Base-by-base conservation (phyloP, 495 filamentous ascomycete genomes). In the Xylaria venustula region DNA sequence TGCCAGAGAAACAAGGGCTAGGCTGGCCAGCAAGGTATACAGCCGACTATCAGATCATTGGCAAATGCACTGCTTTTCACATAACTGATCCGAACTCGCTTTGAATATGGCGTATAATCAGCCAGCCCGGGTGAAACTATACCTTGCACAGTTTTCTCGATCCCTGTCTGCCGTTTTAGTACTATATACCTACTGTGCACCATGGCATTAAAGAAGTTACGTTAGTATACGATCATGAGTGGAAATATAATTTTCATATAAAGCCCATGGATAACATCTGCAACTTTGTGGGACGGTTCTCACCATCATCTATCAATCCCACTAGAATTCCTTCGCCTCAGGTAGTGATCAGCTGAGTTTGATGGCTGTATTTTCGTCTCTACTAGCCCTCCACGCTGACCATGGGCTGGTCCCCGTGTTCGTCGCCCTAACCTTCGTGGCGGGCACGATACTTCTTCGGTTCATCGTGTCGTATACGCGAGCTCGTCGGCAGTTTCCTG, bases 401-500 rank as follows among this genome's bases (percentile, higher is more conserved):
- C 30, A 41, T 58, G 55, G 55, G 36, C 36, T 42, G 15, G 55
- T 45, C 19, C 45, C 28, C 0, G 45, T 41, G 23, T 45, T 58
- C n/a, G 20, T 17, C 11, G 44, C 45, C 20, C 3, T n/a, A 15
- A 45, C 44, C 22, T 15, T 58, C 22, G 55, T 58, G 32, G 55
- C 45, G 26, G 4, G 55, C 28, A 49, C 45, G 14, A 0, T 28
- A 19, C 9, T 58, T 7, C 14, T 58, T 7, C 30, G 44, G 19
- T 58, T 58, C 22, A 49, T 58, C 22, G 14, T 58, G 2, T 58
- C 45, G 8, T 58, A 58, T 20, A 49, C 55, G 22, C 32, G 46
- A 14, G 55, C 55, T 58, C 55, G 55, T 26, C 45, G 23, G 11
- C 55, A 58, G 55, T 58, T 58, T 8, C 55, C 55, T 9, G 55